phyloP scores from a whole-genome alignment of 306 rosid genomes.

The Ziziphus jujuba region DNA sequence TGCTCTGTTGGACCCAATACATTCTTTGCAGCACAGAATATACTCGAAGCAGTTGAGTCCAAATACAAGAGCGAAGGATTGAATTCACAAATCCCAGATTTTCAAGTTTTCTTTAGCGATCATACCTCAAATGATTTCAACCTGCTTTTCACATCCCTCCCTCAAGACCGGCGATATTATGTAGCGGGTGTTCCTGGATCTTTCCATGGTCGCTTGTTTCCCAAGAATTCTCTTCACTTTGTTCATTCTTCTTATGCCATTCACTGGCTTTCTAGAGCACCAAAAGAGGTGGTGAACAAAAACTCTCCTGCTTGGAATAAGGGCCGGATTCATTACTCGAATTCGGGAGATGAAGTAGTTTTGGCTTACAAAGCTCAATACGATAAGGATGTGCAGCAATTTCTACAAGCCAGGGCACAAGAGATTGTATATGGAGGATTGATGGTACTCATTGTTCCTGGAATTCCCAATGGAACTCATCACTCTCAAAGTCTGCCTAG shows the following conservation, averaged over 20 bases:
- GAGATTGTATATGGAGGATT: too few relatives aligned
- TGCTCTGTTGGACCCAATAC: too few relatives aligned
- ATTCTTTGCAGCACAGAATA: too few relatives aligned
- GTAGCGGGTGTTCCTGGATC: slow-evolving; percentile 21
- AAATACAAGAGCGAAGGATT: too few relatives aligned
- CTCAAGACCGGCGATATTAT: slow-evolving; percentile 7
- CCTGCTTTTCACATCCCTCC: slow-evolving; percentile 22
- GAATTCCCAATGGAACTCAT: too few relatives aligned
- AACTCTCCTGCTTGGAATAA: slow-evolving; percentile 34
- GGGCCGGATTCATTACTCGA: slow-evolving; percentile 19
- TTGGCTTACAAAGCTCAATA: slow-evolving; percentile 24
- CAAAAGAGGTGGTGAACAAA: slow-evolving; percentile 13
- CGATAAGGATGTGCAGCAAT: slow-evolving; percentile 22
- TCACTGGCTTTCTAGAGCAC: slow-evolving; percentile 17
- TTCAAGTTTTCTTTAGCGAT: slow-evolving; percentile 32
- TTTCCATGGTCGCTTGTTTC: slow-evolving; percentile 18
- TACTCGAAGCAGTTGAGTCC: too few relatives aligned
- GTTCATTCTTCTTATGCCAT: slow-evolving; percentile 22
- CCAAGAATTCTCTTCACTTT: slow-evolving; percentile 27
- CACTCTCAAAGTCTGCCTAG: too few relatives aligned
- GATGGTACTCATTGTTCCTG: too few relatives aligned
- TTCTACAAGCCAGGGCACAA: background rate
- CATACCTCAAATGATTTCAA: slow-evolving; percentile 29
- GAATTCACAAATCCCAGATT: slow-evolving; percentile 16
- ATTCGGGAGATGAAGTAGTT: background rate